These are phyloP conservation scores for Chaetomium sp. DNA, from an alignment of 2,329 filamentous ascomycete species.

Conservation along the genomic window DNA sequence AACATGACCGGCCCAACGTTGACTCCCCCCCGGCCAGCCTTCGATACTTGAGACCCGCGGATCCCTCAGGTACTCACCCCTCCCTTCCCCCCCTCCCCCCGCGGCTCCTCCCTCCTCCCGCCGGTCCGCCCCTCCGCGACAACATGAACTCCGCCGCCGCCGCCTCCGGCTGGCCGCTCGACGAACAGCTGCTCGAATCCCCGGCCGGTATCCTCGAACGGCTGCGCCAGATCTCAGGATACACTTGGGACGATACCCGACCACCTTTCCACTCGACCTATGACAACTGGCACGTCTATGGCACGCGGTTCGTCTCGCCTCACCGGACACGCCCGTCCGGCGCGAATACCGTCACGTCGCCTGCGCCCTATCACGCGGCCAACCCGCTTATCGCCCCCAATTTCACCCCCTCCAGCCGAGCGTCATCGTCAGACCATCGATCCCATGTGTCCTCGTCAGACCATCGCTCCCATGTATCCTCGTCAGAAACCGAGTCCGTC, in stretches of 20 bases:
- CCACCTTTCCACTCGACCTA: constrained; percentile 69
- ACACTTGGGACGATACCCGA: constrained; percentile 71
- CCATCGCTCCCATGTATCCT: constrained; percentile 39
- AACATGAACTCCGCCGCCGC: constrained; percentile 57
- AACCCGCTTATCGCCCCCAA: constrained; percentile 49
- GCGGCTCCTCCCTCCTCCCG: not conserved
- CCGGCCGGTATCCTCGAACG: constrained; percentile 72
- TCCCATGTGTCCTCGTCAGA: constrained; percentile 39
- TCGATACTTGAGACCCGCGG: constrained; percentile 33
- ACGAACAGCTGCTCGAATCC: constrained; percentile 61
- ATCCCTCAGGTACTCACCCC: constrained; percentile 18
- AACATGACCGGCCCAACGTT: constrained; percentile 33
- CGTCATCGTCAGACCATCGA: constrained; percentile 47
- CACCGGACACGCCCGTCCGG: constrained; percentile 46
- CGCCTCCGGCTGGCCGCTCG: constrained; percentile 56
- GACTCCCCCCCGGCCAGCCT: constrained; percentile 29
- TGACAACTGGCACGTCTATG: constrained; percentile 81
- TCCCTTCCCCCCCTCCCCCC: not conserved
- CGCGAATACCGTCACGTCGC: constrained; percentile 45
- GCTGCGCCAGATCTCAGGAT: constrained; percentile 71
- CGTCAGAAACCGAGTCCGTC: constrained; percentile 44
- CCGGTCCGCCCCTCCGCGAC: not conserved
- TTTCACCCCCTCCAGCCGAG: constrained; percentile 44
- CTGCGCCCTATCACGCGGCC: constrained; percentile 43
- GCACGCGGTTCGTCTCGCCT: constrained; percentile 59